Evolutionary conservation across 257 asterid species (phyloP), one percentile per base, ranked within the genome.

Genomic region (Sherardia arvensis): DNA sequence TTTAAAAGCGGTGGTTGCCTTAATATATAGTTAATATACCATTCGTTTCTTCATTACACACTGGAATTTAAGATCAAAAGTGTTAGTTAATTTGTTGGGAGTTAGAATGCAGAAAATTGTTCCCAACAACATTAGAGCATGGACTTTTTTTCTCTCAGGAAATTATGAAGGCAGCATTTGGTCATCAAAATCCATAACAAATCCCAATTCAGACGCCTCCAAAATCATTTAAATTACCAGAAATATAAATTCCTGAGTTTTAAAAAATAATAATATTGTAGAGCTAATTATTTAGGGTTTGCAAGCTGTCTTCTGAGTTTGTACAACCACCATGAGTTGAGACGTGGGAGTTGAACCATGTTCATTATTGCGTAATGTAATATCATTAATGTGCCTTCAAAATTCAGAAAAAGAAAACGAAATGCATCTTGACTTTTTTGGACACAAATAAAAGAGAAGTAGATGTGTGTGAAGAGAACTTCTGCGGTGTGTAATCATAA

Each of bases 31-130:
- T n/a, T n/a, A n/a, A n/a, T n/a, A 53, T 12, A 8, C 1, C 28
- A 20, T 1, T 1, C 73, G 54, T 34, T 28, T 27, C 43, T 29
- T 65, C 59, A 30, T 64, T 48, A 55, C 59, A 69, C 64, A 28
- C 20, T 48, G 33, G 27, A 60, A 26, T 27, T n/a, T 33, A 25
- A 21, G 4, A 22, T 8, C n/a, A n/a, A 53, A 23, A 8, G 4
- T 55, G 26, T 49, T 49, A 15, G 26, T 49, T 20, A n/a, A n/a
- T n/a, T n/a, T n/a, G n/a, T n/a, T 49, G 27, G 12, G 55, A 47
- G 45, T 36, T 36, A 9, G 14, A 36, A 36, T 11, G 45, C 4
- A 12, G 14, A 5, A 43, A 43, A 43, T 0, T n/a, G n/a, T 43
- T 43, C 51, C 17, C 51, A 43, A 15, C 51, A n/a, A n/a, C n/a